phyloP scores from a whole-genome alignment of 164 flowering plant genomes.

The Tinospora cordifolia region DNA sequence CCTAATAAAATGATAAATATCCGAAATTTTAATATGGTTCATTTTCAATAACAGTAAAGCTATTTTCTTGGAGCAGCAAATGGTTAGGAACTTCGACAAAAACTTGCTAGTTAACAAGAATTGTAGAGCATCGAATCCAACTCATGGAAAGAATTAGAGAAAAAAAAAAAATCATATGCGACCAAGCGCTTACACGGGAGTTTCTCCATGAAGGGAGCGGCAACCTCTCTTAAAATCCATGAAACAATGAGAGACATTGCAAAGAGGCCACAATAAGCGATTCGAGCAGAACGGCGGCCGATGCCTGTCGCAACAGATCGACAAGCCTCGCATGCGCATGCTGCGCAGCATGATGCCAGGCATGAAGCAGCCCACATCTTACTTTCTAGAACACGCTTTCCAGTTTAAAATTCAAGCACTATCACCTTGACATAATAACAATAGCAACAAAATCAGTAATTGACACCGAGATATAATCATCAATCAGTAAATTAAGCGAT shows the following conservation, averaged over 20 bases:
- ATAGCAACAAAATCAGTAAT: too few species aligned
- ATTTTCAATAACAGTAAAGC: neutral
- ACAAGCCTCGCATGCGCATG: constrained; percentile 91
- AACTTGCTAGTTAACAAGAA: too few species aligned
- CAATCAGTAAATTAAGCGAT: too few species aligned
- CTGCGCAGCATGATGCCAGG: constrained; percentile 95
- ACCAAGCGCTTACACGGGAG: constrained; percentile 60
- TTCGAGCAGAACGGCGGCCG: constrained; percentile 82
- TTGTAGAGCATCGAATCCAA: neutral
- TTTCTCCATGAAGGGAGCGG: constrained; percentile 92
- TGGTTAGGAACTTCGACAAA: neutral
- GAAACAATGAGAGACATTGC: constrained; percentile 78
- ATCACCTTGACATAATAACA: too few species aligned
- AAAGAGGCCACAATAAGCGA: constrained; percentile 92
- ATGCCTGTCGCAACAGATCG: constrained; percentile 71
- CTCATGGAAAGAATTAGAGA: neutral
- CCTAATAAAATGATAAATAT: neutral
- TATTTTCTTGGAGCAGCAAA: neutral
- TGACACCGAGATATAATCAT: too few species aligned
- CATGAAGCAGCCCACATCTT: constrained; percentile 97
- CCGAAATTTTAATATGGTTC: neutral
- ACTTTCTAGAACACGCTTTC: neutral
- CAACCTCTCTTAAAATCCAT: constrained; percentile 92
- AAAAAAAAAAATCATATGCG: neutral
- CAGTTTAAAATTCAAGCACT: neutral